Percentiles rank a stretch among this genome's conserved stretches.
Evolutionary conservation across 2,329 filamentous ascomycete species (phyloP).

Genomic region (Penicillium palitans): DNA sequence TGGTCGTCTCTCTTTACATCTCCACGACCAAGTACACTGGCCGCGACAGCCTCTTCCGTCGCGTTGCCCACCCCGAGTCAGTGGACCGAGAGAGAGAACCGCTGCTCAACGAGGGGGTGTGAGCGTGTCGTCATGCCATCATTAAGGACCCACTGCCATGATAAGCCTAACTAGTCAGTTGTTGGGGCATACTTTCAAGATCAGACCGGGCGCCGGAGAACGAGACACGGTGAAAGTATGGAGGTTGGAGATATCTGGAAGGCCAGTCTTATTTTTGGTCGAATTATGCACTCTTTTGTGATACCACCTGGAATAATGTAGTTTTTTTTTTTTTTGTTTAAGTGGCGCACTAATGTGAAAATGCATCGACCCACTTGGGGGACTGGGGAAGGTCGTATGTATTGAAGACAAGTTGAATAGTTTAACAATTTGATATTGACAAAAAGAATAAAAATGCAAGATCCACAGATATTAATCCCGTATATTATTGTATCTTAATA

Average conservation of each 20-base stretch:
- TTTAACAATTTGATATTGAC: neutral
- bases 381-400: neutral
- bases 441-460: neutral
- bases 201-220: neutral
- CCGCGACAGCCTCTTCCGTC: constrained; percentile 39
- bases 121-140: neutral
- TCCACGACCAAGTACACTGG: constrained; percentile 37
- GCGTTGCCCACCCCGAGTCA: constrained; percentile 38
- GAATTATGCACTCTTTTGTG: constrained; percentile 1
- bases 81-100: constrained; percentile 56
- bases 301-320: neutral
- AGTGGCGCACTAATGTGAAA: neutral
- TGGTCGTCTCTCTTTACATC: constrained; percentile 62
- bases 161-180: neutral
- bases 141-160: neutral
- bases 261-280: neutral
- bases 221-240: neutral
- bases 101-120: constrained; percentile 46
- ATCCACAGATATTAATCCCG: no score
- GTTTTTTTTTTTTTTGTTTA: neutral
- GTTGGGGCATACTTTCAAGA: neutral
- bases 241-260: neutral
- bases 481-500: neutral
- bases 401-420: neutral
- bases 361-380: constrained; percentile 3